phyloP scores from a whole-genome alignment of 306 rosid species.

The Nissolia schottii region DNA sequence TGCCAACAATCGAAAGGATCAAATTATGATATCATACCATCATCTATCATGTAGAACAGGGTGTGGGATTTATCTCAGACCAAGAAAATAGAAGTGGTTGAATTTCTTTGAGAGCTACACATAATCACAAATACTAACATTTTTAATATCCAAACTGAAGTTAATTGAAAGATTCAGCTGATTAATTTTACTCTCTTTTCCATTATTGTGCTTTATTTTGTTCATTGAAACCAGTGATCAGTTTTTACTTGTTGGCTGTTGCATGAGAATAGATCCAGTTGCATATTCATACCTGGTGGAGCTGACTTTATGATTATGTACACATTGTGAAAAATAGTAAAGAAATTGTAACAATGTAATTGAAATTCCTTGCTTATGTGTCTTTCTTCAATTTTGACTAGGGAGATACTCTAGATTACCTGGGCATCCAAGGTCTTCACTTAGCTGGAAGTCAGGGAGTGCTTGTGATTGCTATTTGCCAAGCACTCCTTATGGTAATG shows the following conservation, averaged over 20 bases:
- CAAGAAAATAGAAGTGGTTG: neutral
- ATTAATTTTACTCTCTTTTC: neutral
- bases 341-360: neutral
- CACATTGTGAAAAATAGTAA: neutral
- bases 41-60: neutral
- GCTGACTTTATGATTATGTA: neutral
- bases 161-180: neutral
- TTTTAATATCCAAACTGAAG: neutral
- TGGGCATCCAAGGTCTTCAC: constrained; percentile 91
- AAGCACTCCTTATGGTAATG: constrained; percentile 82
- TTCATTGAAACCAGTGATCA: neutral
- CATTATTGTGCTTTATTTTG: neutral
- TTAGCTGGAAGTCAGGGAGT: constrained; percentile 98
- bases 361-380: constrained; percentile 2
- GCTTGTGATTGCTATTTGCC: constrained; percentile 89
- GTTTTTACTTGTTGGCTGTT: constrained; percentile 14
- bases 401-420: constrained; percentile 96
- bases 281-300: neutral
- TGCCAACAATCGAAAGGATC: no score
- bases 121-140: no score
- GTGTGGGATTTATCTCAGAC: neutral
- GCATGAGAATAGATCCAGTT: constrained; percentile 16
- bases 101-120: neutral
- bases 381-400: constrained; percentile 32
- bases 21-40: neutral